Evolutionary conservation across 805 yeast species (phyloP), one percentile per base, ranked within the genome.

Genomic region (Ogataea pini): DNA sequence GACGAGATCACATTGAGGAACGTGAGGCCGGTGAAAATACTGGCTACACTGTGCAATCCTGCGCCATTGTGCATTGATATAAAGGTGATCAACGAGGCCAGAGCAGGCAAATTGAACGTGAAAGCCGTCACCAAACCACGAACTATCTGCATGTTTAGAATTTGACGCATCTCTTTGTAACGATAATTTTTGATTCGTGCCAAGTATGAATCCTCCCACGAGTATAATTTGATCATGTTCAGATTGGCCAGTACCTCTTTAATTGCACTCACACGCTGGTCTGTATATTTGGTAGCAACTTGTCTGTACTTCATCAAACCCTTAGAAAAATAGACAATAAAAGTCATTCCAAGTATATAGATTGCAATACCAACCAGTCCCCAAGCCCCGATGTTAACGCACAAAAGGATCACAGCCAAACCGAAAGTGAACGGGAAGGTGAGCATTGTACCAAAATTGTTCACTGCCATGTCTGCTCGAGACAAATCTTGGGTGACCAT

Each of bases 121-220:
- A 80, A 61, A 0, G 96, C 83, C 50, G 80, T 79, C 4, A 65
- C 40, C 32, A 80, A 59, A 53, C 78, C 85, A 61, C 90, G 79
- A 16, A 79, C 62, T 27, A 78, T 70, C 57, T 86, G 90, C 72
- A 88, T 75, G 42, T 64, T 70, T 48, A 80, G 75, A 34, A 90
- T 73, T 38, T 72, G 66, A 4, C 60, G 56, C 75, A 85, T 82
- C 66, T 90, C 97, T 17, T 68, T 62, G 1, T 61, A 58, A 66
- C 97, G 79, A 17, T 78, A 74, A 4, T 69, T 72, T 20, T 76
- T 61, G 32, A 90, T 77, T 47, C 75, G 75, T 7, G 75, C 64
- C 50, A 76, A 73, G 62, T 88, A 91, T 1, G 96, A 87, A 36
- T 72, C 74, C 64, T 91, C 97, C 96, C 97, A 90, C 2, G 91